Evolutionary conservation across 148 eudicot species (phyloP), one percentile per base, ranked within the genome.

Genomic region (Bassia scoparia): DNA sequence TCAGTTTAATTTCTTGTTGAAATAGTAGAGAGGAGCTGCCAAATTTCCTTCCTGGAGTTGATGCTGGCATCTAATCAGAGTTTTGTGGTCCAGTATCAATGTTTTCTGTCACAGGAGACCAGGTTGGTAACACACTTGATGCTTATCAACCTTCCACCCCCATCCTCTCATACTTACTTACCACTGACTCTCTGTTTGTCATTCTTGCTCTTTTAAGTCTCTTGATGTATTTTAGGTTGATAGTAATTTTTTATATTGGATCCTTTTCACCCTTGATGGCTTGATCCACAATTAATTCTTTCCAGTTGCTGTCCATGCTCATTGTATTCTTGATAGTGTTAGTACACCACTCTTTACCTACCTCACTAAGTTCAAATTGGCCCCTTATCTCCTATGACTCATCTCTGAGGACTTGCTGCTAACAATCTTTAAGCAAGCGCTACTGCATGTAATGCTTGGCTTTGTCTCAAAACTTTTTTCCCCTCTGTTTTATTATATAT

Each of bases 51-150:
- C 89, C 67, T 95, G 61, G 76, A 78, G 78, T 82, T 95, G 71
- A 72, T 83, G 76, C 81, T 95, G 76, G 75, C 82, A 62, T 60
- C 67, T 67, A 88, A 92, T 78, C 85, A 84, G 84, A 88, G 84
- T 82, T 89, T 89, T 81, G 79, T 79, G 58, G 83, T 91, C 79
- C 87, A 68, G 13, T 63, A 85, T 72, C 97, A 34, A 56, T 86
- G 68, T 82, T 88, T 74, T 62, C 77, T 52, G 62, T 89, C 34
- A 64, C 55, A 69, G 88, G 75, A 29, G 77, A 76, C 71, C 79
- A 89, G 96, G 98, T 94, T 74, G 71, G 92, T 87, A 54, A 7
- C 21, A 53, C 48, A 17, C 9, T 30, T 52, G 4, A 64, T 53
- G 56, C 13, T 4, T 33, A 23, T 37, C 21, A 53, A 69, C 31